These are phyloP conservation scores for Fraxinus quadrangulata DNA, from an alignment of 257 asterid genomes.

Conservation along the genomic window DNA sequence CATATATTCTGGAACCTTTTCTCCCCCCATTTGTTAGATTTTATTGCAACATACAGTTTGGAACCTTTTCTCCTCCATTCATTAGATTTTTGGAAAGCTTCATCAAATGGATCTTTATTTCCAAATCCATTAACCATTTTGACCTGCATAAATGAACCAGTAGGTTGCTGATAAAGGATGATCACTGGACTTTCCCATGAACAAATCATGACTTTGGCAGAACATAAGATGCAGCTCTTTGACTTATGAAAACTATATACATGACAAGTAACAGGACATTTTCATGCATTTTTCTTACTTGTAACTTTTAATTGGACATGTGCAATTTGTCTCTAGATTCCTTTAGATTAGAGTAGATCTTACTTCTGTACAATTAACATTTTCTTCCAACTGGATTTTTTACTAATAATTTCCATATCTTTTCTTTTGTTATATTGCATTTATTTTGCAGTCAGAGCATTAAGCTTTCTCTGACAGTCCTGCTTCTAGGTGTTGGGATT, in stretches of 20 bases:
- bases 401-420: neutral
- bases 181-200: slow-evolving; percentile 1
- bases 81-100: neutral
- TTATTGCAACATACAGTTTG: neutral
- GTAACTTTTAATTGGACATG: slow-evolving; percentile 5
- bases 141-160: neutral
- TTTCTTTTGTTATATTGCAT: slow-evolving; percentile 3
- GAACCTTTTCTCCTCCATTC: neutral
- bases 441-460: slow-evolving; percentile 40
- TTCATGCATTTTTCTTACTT: slow-evolving; percentile 14
- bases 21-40: too few species aligned
- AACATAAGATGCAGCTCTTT: slow-evolving; percentile 20
- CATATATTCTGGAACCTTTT: too few species aligned
- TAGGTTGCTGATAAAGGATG: neutral
- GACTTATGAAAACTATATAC: slow-evolving; percentile 17
- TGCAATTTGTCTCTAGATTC: slow-evolving; percentile 10
- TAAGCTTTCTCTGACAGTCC: slow-evolving; percentile 46
- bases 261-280: slow-evolving; percentile 8
- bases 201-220: slow-evolving; percentile 2
- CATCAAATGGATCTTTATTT: neutral
- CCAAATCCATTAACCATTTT: neutral
- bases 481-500: slow-evolving; percentile 60
- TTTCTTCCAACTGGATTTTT: neutral
- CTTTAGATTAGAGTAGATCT: neutral
- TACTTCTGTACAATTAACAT: neutral